A percentile compares a stretch with the other conserved stretches of the same genome.
These are phyloP conservation scores for Batrachochytrium dendrobatidis DNA, from an alignment of 371 early-diverging fungal genomes.

Conservation along the genomic window DNA sequence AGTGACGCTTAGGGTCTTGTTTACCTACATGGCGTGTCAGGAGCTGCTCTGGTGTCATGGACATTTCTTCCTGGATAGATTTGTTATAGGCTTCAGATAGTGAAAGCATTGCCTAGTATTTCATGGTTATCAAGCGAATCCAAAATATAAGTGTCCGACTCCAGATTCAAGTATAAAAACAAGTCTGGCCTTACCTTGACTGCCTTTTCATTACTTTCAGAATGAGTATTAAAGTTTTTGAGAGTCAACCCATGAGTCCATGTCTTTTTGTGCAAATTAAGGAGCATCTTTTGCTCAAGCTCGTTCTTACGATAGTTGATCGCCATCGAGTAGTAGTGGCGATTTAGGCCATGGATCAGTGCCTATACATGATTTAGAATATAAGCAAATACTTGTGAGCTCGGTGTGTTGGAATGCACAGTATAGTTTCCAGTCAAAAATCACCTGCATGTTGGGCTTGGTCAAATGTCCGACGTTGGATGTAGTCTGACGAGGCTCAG, in stretches of 20 bases:
- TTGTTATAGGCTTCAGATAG: constrained; percentile 92
- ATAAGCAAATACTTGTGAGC: constrained; percentile 5
- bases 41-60: constrained; percentile 89
- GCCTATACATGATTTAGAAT: constrained; percentile 47
- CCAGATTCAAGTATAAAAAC: no score
- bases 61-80: constrained; percentile 89
- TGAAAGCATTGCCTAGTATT: constrained; percentile 72
- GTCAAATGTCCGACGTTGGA: constrained; percentile 99
- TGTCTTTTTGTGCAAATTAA: constrained; percentile 97
- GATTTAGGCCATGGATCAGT: constrained; percentile 98
- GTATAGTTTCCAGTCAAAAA: no score
- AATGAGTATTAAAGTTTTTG: constrained; percentile 73
- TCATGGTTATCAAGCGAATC: constrained; percentile 1
- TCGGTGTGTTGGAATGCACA: no score
- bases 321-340: constrained; percentile 99
- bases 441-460: constrained; percentile 93
- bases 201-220: constrained; percentile 70
- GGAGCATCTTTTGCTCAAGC: constrained; percentile 98
- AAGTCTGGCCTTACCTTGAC: constrained; percentile 57
- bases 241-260: constrained; percentile 97
- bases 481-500: constrained; percentile 98
- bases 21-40: constrained; percentile 96
- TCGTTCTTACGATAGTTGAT: constrained; percentile 99
- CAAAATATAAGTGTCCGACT: not conserved
- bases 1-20: constrained; percentile 96